These are phyloP conservation scores for Simplicillium sp. DNA, from an alignment of 2,329 filamentous ascomycete species.

Conservation along the genomic window DNA sequence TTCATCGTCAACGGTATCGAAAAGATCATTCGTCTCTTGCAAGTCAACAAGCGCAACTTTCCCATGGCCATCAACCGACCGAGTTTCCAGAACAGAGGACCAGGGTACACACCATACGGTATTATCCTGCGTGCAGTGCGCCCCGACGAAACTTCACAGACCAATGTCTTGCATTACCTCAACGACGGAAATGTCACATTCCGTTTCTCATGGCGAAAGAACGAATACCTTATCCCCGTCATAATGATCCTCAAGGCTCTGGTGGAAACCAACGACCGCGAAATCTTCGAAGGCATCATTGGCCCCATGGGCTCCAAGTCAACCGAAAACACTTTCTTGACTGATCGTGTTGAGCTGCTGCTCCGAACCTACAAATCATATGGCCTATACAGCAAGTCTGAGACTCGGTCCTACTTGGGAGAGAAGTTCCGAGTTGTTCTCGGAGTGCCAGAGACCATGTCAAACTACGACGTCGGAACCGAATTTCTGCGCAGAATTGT, in stretches of 20 bases:
- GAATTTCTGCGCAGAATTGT: constrained; percentile 88
- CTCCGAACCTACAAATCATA: constrained; percentile 91
- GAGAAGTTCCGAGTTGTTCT: constrained; percentile 86
- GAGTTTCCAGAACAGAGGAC: constrained; percentile 81
- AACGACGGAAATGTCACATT: constrained; percentile 95
- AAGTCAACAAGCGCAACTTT: constrained; percentile 85
- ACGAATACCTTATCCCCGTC: constrained; percentile 89
- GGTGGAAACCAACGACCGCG: constrained; percentile 89
- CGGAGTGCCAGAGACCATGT: constrained; percentile 72
- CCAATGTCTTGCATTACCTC: constrained; percentile 92
- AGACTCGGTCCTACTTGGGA: constrained; percentile 80
- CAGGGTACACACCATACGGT: constrained; percentile 80
- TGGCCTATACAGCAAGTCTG: constrained; percentile 67
- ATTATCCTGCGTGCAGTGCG: constrained; percentile 86
- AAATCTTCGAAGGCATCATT: constrained; percentile 91
- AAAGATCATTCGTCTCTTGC: constrained; percentile 87
- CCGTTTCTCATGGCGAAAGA: constrained; percentile 95
- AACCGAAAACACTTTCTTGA: constrained; percentile 82
- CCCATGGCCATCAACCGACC: constrained; percentile 89
- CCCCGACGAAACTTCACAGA: constrained; percentile 96
- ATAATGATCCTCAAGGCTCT: constrained; percentile 96
- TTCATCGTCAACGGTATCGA: constrained; percentile 98
- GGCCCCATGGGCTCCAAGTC: constrained; percentile 68
- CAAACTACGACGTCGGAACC: constrained; percentile 79
- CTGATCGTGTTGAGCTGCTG: constrained; percentile 85